These are phyloP conservation scores for Aureobasidium sp. DNA, from an alignment of 2,329 filamentous ascomycete species.

Conservation along the genomic window DNA sequence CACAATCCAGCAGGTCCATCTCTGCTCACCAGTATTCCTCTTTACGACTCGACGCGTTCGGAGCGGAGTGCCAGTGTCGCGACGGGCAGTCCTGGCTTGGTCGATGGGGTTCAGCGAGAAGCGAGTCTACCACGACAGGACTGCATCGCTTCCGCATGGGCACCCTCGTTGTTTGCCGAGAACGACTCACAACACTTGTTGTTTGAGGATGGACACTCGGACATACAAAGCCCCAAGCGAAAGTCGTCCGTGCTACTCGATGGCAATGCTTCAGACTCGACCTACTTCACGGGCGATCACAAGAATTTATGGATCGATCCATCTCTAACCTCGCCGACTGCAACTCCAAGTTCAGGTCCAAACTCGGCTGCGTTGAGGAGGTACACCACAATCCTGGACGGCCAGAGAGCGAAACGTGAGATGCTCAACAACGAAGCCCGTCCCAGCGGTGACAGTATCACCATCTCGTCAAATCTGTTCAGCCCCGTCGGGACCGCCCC, in stretches of 20 bases:
- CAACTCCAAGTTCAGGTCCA: neutral
- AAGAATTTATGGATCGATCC: neutral
- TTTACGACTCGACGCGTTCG: neutral
- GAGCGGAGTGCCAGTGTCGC: neutral
- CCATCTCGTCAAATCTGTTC: constrained; percentile 1
- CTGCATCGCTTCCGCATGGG: neutral
- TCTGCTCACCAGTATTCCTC: neutral
- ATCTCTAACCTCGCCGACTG: neutral
- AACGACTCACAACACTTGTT: neutral
- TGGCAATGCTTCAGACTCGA: neutral
- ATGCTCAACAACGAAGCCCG: neutral
- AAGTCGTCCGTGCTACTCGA: neutral
- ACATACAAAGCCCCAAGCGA: neutral
- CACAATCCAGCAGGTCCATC: constrained; percentile 3
- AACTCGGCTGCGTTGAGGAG: neutral
- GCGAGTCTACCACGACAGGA: neutral
- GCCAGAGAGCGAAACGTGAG: neutral
- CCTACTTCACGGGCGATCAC: neutral
- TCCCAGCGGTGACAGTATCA: neutral
- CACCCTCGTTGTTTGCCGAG: neutral
- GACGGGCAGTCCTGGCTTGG: neutral
- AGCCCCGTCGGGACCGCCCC: neutral
- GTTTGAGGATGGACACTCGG: neutral
- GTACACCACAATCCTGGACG: neutral
- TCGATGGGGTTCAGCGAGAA: neutral